Base-by-base conservation (phyloP, 768 basidiomycete genomes). In the Inosperma sp. region DNA sequence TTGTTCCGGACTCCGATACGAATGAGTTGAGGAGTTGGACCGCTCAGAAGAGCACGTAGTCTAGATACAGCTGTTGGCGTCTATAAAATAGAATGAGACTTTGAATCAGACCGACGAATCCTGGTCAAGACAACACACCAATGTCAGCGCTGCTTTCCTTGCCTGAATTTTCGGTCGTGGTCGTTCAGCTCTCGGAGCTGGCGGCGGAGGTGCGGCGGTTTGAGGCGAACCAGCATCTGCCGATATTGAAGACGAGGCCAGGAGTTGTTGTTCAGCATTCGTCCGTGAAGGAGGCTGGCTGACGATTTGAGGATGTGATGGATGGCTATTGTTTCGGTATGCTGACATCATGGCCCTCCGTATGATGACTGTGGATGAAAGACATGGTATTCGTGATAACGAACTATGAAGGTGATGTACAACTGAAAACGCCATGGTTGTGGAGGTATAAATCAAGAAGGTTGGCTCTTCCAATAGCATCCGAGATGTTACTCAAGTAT, bases 1-100 rank as follows among this genome's bases (percentile, higher is more conserved):
- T 97, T 95, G 74, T 96, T 95, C 58, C 88, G 84, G 48, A 99
- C 93, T 34, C 93, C 93, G 50, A 99, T 90, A 3, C 95, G 86
- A 52, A 99, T 88, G 56, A 93, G 79, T 63, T 93, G 91, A 0
- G 95, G 94, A 2, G 85, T 85, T 19, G 93, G 92, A 8, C 85
- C 80, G n/a, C 77, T 77, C 39, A 92, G 69, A 23, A 99, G 77
- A n/a, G 71, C 76, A 3, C 72, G 79, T 44, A 98, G 75, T 21
- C 88, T 84, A 6, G 70, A 64, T 5, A 94, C 82, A 10, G 94
- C 95, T 21, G 70, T 66, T 0, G 90, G 83, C 33, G 92, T 90
- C 95, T 98, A 29, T 12, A 22, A 21, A 59, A 14, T 45, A 40
- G 17, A 56, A 52, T 45, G 34, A 45, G 48, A 22, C 47, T 47